Percentiles rank a stretch among this genome's conserved stretches.
These are phyloP conservation scores for Ganoderma leucocontextum DNA, from an alignment of 1,284 basidiomycete species.

Conservation along the genomic window DNA sequence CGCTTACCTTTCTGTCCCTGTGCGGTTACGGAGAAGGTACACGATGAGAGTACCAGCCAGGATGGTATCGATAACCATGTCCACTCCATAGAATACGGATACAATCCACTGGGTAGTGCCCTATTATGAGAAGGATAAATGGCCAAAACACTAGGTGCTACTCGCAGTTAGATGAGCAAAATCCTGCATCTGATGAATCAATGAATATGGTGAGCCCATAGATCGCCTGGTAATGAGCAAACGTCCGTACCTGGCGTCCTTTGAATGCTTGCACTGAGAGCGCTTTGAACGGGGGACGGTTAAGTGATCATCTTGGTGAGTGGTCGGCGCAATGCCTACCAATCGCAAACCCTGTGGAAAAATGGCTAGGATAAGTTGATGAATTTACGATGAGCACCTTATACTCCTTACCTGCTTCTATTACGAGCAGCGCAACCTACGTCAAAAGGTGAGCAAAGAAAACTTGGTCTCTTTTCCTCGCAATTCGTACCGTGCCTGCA, in stretches of 20 bases:
- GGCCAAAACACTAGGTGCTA: neutral
- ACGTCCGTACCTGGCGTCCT: neutral
- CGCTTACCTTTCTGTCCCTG: neutral
- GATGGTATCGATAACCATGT: neutral
- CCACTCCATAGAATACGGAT: neutral
- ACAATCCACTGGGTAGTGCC: conserved; percentile 3
- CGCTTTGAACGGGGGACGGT: neutral
- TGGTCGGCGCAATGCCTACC: neutral
- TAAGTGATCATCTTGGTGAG: too few species aligned
- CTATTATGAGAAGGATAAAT: neutral
- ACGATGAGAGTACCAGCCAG: neutral
- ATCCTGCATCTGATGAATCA: neutral
- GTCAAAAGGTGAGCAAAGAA: too few species aligned
- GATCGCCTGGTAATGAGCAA: neutral
- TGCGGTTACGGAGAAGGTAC: neutral
- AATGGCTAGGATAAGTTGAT: too few species aligned
- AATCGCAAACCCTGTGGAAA: neutral
- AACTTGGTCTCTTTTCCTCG: neutral
- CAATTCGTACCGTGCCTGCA: neutral
- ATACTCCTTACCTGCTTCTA: too few species aligned
- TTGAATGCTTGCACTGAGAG: neutral
- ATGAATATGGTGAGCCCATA: neutral
- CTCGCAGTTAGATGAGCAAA: neutral
- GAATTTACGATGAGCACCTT: too few species aligned
- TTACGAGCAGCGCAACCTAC: too few species aligned